A percentile compares a stretch with the other conserved stretches of the same genome.
Evolutionary conservation across 179 eudicot genomes (phyloP).

Genomic region (Corrigiola litoralis): DNA sequence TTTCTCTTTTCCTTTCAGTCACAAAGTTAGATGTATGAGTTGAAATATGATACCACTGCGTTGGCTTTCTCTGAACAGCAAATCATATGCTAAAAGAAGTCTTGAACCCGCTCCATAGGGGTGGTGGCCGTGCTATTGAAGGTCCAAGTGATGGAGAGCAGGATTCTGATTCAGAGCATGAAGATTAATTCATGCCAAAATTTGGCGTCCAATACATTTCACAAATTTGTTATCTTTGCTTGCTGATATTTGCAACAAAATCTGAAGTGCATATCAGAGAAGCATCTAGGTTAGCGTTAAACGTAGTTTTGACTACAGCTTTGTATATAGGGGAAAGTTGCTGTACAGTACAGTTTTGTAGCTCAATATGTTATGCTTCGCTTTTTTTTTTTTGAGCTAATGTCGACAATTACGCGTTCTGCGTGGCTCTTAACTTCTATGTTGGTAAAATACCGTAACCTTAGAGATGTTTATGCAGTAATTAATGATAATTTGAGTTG

Average conservation of each 20-base stretch:
- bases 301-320: background rate
- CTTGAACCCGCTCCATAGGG: constrained; percentile 27
- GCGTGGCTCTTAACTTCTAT: no score
- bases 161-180: constrained; percentile 23
- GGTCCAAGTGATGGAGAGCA: constrained; percentile 19
- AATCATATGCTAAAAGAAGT: constrained; percentile 32
- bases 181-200: constrained; percentile 13
- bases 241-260: background rate
- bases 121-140: constrained; percentile 14
- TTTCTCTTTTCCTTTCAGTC: background rate
- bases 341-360: constrained; percentile 9
- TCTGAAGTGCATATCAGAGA: no score
- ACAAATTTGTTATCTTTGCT: background rate
- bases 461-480: no score
- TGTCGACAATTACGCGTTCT: no score
- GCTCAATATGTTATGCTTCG: no score
- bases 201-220: background rate
- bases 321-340: constrained; percentile 4
- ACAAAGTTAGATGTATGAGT: no score
- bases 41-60: no score
- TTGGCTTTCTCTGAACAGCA: constrained; percentile 29
- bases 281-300: background rate
- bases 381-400: no score
- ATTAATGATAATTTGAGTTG: no score
- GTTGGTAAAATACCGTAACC: no score